Conservation (phyloP, 805 yeast genomes). For the Scheffersomyces amazonensis region DNA sequence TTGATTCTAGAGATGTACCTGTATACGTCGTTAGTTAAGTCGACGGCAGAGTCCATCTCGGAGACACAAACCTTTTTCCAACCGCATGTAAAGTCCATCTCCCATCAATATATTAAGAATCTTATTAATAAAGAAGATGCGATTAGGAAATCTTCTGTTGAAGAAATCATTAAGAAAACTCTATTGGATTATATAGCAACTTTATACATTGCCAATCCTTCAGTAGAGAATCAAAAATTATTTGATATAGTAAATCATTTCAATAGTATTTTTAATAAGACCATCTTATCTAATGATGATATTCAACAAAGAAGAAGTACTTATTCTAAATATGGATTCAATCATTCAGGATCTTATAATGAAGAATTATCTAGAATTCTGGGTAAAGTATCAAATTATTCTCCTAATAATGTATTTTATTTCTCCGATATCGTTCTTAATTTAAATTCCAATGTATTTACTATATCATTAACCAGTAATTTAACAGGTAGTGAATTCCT, state of each 20-base stretch:
- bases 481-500: constrained; percentile 5
- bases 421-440: constrained; percentile 8
- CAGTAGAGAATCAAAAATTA: background rate
- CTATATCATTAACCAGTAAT: constrained; percentile 7
- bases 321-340: background rate
- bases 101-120: background rate
- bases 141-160: background rate
- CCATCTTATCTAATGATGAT: no score
- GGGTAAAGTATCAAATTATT: background rate
- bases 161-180: background rate
- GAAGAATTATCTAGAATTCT: background rate
- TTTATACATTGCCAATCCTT: background rate
- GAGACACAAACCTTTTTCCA: background rate
- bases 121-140: background rate
- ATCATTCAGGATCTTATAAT: background rate
- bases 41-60: no score
- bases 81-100: background rate
- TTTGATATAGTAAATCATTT: background rate
- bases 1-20: no score
- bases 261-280: background rate
- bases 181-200: background rate
- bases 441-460: constrained; percentile 1
- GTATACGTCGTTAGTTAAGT: no score
- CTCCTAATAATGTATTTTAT: constrained; percentile 6
- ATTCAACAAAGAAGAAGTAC: background rate